phyloP scores from a whole-genome alignment of 2,329 filamentous ascomycete species.

The Fusarium sp. region DNA sequence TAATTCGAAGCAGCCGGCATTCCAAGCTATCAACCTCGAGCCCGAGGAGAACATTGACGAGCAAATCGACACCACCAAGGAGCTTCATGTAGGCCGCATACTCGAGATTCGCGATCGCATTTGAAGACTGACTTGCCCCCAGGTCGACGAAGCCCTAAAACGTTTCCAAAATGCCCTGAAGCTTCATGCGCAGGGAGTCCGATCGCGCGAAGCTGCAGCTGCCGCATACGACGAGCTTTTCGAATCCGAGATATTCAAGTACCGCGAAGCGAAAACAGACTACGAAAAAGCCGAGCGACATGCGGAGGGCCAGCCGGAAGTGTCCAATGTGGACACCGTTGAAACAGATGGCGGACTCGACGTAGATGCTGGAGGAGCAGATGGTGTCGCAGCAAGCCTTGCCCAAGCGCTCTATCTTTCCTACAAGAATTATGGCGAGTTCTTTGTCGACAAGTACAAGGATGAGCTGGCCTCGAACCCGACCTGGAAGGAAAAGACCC shows the following conservation, averaged over 20 bases:
- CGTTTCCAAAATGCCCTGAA: conserved; percentile 92
- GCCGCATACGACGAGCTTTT: conserved; percentile 89
- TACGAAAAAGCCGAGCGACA: conserved; percentile 78
- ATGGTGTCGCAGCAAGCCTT: conserved; percentile 82
- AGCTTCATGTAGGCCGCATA: conserved; percentile 74
- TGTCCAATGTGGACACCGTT: conserved; percentile 59
- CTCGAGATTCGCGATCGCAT: neutral
- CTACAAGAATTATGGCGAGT: conserved; percentile 96
- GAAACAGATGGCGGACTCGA: conserved; percentile 61
- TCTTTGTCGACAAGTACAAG: conserved; percentile 76
- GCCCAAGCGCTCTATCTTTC: conserved; percentile 92
- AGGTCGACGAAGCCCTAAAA: conserved; percentile 96
- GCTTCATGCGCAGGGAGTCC: conserved; percentile 87
- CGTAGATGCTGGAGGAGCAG: conserved; percentile 71
- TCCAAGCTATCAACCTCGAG: conserved; percentile 93
- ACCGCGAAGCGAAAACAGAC: conserved; percentile 87
- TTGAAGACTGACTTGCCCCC: conserved; percentile 4
- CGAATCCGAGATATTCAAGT: conserved; percentile 92
- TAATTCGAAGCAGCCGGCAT: conserved; percentile 66
- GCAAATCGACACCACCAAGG: conserved; percentile 93
- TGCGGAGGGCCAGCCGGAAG: conserved; percentile 60
- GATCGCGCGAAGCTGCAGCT: conserved; percentile 79
- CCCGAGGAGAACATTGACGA: conserved; percentile 91
- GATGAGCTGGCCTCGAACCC: conserved; percentile 60
- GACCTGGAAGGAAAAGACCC: conserved; percentile 55